Evolutionary conservation across 257 asterid genomes (phyloP), one percentile per base, ranked within the genome.

Genomic region (Avicennia marina): DNA sequence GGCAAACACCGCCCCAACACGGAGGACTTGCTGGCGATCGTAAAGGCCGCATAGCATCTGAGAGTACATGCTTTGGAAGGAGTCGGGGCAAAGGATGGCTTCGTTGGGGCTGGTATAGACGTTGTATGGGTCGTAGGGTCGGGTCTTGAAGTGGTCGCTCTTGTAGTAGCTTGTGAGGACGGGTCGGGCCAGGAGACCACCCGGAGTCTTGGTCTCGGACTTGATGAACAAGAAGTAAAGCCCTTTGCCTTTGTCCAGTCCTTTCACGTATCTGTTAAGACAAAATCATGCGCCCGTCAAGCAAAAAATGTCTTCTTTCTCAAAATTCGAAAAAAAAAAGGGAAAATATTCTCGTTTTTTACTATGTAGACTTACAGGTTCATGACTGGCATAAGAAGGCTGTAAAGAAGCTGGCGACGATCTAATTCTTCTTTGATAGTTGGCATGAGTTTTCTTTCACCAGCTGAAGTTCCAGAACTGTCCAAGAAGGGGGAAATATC

Each of bases 361-460:
- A 11, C 10, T 4, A 36, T 36, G 10, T 5, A 36, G n/a, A 36
- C 41, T 36, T 36, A 93, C 99, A 89, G 64, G 77, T 89, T 93
- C 99, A 93, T 93, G 46, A 93, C 97, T 5, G 99, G 99, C 94
- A 78, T 79, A 33, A 93, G 94, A 57, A 93, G 96, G 62, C 95
- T 93, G 83, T 93, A 93, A 1, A 93, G 94, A n/a, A 84, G 86
- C 83, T 82, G 94, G 33, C 99, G 97, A 61, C 99, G 99, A 66
- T 93, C 91, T 72, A 84, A 40, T 48, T 93, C 99, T 67, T 93
- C 97, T 44, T 64, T 75, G 54, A 89, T 89, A 0, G 99, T 89
- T 2, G 99, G 99, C 99, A 89, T 93, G 12, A 93, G 67, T 63
- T 93, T 93, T 71, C 99, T 77, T 51, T 93, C 99, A 4, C 99